These are phyloP conservation scores for Vairimorpha ceranae DNA, from an alignment of 371 early-diverging fungal genomes.

Conservation along the genomic window DNA sequence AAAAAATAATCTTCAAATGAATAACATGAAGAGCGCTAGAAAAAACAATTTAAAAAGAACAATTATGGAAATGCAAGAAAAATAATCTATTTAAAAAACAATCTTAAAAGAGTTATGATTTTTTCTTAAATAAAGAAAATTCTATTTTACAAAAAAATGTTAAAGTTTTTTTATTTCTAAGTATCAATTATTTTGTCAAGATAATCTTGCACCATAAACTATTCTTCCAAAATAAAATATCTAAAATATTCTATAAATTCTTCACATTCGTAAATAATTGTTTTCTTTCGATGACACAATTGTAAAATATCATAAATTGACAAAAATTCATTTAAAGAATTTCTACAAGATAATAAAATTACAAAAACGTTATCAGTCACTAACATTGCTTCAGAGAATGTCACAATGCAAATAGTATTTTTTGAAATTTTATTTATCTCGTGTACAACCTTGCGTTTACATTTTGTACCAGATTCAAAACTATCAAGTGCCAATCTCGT, in stretches of 20 bases:
- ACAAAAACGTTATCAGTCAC: not conserved
- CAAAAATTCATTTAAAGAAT: conserved; percentile 1
- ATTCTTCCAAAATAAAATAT: not conserved
- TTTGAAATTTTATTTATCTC: not conserved
- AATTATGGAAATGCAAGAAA: too few species aligned
- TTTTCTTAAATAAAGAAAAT: too few species aligned
- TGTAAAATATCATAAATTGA: conserved; percentile 41
- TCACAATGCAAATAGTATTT: conserved; percentile 12
- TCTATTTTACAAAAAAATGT: not conserved
- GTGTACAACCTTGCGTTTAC: not conserved
- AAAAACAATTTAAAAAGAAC: too few species aligned
- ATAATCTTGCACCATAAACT: too few species aligned
- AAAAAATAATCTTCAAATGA: too few species aligned
- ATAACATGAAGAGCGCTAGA: too few species aligned
- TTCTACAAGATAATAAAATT: conserved; percentile 37
- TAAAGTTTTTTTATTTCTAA: not conserved
- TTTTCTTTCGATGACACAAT: conserved; percentile 27
- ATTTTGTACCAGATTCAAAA: not conserved
- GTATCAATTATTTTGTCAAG: too few species aligned
- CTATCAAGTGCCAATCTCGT: conserved; percentile 15
- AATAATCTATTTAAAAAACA: too few species aligned
- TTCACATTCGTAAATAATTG: conserved; percentile 29
- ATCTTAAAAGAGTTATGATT: not conserved
- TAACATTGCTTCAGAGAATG: not conserved
- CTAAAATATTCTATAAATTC: conserved; percentile 46